Conservation (phyloP, 805 yeast species). For the Kluyveromyces starmeri region DNA sequence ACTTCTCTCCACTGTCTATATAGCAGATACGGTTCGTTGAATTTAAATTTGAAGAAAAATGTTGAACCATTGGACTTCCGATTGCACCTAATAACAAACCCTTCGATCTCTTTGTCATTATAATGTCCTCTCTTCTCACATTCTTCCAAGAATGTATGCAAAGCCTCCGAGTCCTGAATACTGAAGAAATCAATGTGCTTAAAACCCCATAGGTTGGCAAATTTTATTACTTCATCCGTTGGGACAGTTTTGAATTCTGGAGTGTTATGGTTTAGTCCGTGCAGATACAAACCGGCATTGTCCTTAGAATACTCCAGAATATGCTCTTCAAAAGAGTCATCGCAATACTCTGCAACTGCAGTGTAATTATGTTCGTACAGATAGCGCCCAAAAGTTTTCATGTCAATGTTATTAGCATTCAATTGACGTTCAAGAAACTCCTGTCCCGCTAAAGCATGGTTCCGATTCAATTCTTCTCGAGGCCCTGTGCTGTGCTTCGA, state of each 20-base stretch:
- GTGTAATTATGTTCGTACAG: constrained; percentile 52
- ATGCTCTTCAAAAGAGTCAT: constrained; percentile 90
- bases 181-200: constrained; percentile 41
- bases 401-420: constrained; percentile 28
- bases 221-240: constrained; percentile 46
- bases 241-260: constrained; percentile 56
- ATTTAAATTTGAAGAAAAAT: constrained; percentile 85
- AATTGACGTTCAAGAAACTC: constrained; percentile 48
- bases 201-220: constrained; percentile 68
- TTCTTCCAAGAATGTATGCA: constrained; percentile 45
- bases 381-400: constrained; percentile 44
- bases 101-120: constrained; percentile 72
- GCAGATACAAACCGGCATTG: constrained; percentile 75
- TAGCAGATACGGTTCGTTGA: constrained; percentile 89
- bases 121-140: constrained; percentile 62
- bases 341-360: constrained; percentile 89
- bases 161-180: constrained; percentile 31
- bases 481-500: constrained; percentile 86
- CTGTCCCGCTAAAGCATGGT: constrained; percentile 74
- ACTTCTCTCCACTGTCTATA: constrained; percentile 88
- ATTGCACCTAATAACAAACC: constrained; percentile 79
- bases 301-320: constrained; percentile 63
- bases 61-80: constrained; percentile 10
- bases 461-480: constrained; percentile 41
- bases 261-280: constrained; percentile 73